phyloP scores from a whole-genome alignment of 805 yeast species.

The Maudiozyma barnettii region DNA sequence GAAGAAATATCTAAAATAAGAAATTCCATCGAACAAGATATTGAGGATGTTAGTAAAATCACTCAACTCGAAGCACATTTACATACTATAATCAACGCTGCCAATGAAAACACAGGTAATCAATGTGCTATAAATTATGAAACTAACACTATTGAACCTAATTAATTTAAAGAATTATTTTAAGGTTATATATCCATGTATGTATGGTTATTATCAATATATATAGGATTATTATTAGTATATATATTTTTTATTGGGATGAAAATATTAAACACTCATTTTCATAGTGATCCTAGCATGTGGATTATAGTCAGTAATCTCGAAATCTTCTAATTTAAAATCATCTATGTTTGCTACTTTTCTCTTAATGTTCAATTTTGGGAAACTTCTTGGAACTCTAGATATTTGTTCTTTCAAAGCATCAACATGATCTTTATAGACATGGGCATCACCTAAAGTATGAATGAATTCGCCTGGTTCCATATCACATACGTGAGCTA shows the following conservation, averaged over 20 bases:
- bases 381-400: slow-evolving; percentile 73
- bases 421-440: slow-evolving; percentile 85
- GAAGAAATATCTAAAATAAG: slow-evolving; percentile 6
- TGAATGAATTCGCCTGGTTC: slow-evolving; percentile 94
- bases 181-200: too few relatives aligned
- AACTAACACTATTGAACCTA: slow-evolving; percentile 26
- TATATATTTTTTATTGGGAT: too few relatives aligned
- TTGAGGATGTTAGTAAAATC: slow-evolving; percentile 8
- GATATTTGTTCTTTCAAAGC: slow-evolving; percentile 73
- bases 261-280: slow-evolving; percentile 70
- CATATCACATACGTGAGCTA: slow-evolving; percentile 90
- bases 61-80: slow-evolving; percentile 22
- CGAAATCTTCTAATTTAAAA: slow-evolving; percentile 82
- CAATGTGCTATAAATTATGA: slow-evolving; percentile 32
- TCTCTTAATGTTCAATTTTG: slow-evolving; percentile 63
- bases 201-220: background rate
- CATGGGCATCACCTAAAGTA: slow-evolving; percentile 95
- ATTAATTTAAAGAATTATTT: background rate
- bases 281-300: slow-evolving; percentile 83
- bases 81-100: slow-evolving; percentile 31
- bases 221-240: background rate
- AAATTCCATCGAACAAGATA: slow-evolving; percentile 10
- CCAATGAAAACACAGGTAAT: slow-evolving; percentile 30
- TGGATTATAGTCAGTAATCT: slow-evolving; percentile 70
- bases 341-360: slow-evolving; percentile 70